Evolutionary conservation across 306 rosid genomes (phyloP).

Genomic region (Canavalia ensiformis): DNA sequence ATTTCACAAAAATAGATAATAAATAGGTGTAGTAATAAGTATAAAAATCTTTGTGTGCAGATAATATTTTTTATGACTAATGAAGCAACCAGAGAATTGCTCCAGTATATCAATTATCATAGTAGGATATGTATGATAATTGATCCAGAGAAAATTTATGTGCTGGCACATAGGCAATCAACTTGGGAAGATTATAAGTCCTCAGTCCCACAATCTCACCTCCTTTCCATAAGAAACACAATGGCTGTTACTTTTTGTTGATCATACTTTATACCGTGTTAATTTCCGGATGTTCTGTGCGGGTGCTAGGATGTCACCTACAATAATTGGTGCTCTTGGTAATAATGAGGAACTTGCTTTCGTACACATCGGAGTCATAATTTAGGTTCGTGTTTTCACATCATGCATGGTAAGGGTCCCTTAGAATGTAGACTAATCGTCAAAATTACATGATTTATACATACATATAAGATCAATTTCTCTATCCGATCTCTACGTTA

Average conservation of each 20-base stretch:
- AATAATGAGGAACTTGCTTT: slow-evolving; percentile 45
- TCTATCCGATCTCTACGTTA: slow-evolving; percentile 29
- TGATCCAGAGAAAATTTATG: background rate
- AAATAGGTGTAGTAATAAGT: background rate
- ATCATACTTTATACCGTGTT: slow-evolving; percentile 4
- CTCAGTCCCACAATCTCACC: slow-evolving; percentile 6
- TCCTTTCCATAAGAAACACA: slow-evolving; percentile 3
- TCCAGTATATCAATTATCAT: too few species aligned
- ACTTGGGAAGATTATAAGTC: slow-evolving; percentile 4
- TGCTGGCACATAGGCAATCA: background rate
- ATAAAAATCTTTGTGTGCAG: background rate
- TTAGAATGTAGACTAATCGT: slow-evolving; percentile 51
- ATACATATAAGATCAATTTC: slow-evolving; percentile 40
- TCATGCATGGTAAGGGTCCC: slow-evolving; percentile 50
- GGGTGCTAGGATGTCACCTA: slow-evolving; percentile 38
- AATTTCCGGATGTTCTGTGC: slow-evolving; percentile 20
- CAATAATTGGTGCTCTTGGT: slow-evolving; percentile 51
- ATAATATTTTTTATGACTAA: background rate
- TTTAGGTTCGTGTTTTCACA: slow-evolving; percentile 51
- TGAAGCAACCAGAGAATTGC: background rate
- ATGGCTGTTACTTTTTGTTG: slow-evolving; percentile 25
- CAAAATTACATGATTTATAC: slow-evolving; percentile 26
- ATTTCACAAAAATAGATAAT: background rate
- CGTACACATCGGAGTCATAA: slow-evolving; percentile 46
- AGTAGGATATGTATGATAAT: background rate